These are phyloP conservation scores for Cryptococcus jaspeensis DNA, from an alignment of 1,284 basidiomycete species.

Conservation along the genomic window DNA sequence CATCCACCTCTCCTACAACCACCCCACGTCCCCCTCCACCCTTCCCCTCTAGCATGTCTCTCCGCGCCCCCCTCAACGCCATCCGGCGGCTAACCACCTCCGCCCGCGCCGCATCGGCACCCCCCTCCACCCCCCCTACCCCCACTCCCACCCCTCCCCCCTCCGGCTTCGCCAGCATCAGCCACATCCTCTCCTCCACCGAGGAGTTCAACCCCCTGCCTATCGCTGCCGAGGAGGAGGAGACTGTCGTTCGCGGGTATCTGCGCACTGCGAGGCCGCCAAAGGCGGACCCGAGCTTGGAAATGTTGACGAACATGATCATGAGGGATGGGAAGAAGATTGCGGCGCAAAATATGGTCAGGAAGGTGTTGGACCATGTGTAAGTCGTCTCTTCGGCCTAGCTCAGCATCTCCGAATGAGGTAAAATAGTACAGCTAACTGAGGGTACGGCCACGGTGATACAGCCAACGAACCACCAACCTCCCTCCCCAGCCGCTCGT, in stretches of 20 bases:
- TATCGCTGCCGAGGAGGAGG: not conserved
- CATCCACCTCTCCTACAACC: not conserved
- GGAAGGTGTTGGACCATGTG: constrained; percentile 58
- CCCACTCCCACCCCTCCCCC: not conserved
- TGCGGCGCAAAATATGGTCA: constrained; percentile 61
- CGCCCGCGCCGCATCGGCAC: not conserved
- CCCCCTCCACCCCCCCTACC: not conserved
- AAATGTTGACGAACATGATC: constrained; percentile 66
- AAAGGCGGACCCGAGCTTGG: constrained; percentile 70
- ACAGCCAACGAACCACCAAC: constrained; percentile 71
- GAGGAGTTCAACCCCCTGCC: constrained; percentile 10
- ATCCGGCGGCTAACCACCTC: constrained; percentile 4
- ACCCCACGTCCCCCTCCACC: not conserved
- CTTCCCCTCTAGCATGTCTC: not conserved
- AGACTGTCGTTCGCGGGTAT: constrained; percentile 29
- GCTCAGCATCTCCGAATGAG: not conserved
- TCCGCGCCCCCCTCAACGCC: constrained; percentile 2
- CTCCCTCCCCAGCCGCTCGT: constrained; percentile 73
- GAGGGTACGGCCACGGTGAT: constrained; percentile 14
- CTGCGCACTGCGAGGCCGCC: constrained; percentile 59
- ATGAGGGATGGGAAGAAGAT: constrained; percentile 69
- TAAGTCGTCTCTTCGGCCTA: constrained; percentile 18
- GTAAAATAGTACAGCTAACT: not conserved
- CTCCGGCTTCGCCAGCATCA: constrained; percentile 10
- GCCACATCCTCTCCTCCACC: constrained; percentile 10